Evolutionary conservation across 352 stramenopile genomes (phyloP).

Genomic region (Pelagophyceae sp.): DNA sequence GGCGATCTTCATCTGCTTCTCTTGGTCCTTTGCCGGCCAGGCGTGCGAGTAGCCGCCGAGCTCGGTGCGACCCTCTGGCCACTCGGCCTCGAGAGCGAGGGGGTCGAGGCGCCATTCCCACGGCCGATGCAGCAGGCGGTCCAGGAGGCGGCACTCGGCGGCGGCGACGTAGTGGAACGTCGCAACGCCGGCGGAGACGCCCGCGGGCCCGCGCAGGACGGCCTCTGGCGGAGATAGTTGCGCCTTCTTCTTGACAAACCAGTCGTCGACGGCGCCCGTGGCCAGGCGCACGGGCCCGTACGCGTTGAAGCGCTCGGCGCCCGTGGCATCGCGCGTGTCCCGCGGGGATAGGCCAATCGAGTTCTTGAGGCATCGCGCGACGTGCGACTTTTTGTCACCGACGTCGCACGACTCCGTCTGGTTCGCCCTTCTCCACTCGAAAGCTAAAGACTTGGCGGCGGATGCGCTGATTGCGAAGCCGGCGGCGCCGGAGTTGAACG

Average conservation of each 20-base stretch:
- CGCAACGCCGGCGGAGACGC: neutral
- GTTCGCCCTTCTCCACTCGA: neutral
- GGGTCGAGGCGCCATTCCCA: neutral
- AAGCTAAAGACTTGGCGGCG: neutral
- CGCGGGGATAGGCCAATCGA: neutral
- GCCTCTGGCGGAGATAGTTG: neutral
- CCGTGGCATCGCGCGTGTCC: neutral
- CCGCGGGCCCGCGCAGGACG: neutral
- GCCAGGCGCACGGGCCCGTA: slow-evolving; percentile 11
- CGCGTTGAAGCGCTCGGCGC: slow-evolving; percentile 4
- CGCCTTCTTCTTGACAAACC: neutral
- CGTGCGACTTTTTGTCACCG: neutral
- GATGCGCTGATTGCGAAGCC: neutral
- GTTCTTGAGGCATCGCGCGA: neutral
- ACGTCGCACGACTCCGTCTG: neutral
- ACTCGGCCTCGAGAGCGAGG: neutral
- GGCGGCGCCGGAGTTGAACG: slow-evolving; percentile 6
- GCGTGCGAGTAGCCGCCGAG: neutral
- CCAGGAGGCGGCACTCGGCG: neutral
- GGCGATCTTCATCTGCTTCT: neutral
- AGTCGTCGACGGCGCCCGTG: slow-evolving; percentile 4
- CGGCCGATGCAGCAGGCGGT: neutral
- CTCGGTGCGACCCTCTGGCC: neutral
- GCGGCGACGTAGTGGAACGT: slow-evolving; percentile 14
- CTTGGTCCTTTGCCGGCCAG: neutral